Evolutionary conservation across 192 early-diverging fungal genomes (phyloP).

Genomic region (Lobulomyces angularis): DNA sequence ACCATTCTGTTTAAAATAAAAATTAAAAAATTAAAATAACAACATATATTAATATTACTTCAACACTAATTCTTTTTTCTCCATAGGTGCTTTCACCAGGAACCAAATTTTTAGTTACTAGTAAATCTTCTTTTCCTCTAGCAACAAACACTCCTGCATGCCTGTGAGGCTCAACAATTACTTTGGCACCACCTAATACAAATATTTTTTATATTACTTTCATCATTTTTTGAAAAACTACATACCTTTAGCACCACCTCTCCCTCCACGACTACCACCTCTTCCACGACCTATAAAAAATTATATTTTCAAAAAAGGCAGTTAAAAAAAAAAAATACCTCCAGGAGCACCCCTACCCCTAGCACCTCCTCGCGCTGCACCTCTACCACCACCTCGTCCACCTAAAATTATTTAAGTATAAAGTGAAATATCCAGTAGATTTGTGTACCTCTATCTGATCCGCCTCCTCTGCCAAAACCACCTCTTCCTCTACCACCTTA

Average conservation of each 20-base stretch:
- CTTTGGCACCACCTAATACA: conserved; percentile 85
- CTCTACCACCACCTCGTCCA: conserved; percentile 33
- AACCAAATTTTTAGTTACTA: conserved; percentile 97
- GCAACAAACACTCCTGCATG: conserved; percentile 94
- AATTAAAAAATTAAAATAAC: not conserved
- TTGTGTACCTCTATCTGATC: too few relatives aligned
- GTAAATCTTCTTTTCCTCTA: conserved; percentile 95
- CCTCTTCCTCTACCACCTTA: too few relatives aligned
- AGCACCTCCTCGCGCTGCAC: conserved; percentile 37
- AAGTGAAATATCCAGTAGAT: too few relatives aligned
- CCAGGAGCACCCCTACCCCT: conserved; percentile 21
- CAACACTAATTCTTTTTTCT: conserved; percentile 94
- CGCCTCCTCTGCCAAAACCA: too few relatives aligned
- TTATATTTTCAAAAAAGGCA: conserved; percentile 21
- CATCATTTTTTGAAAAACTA: conserved; percentile 35
- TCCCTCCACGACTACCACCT: conserved; percentile 39
- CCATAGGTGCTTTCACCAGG: conserved; percentile 95
- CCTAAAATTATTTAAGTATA: conserved; percentile 1
- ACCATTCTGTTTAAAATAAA: conserved; percentile 27
- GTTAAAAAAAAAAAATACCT: conserved; percentile 31
- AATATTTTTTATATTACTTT: conserved; percentile 57
- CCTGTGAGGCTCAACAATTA: conserved; percentile 92
- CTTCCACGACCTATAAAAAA: conserved; percentile 33
- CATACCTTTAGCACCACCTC: conserved; percentile 42
- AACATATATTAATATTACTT: conserved; percentile 40